These are phyloP conservation scores for Parathielavia hyrcaniae DNA, from an alignment of 495 filamentous ascomycete species.

Conservation along the genomic window DNA sequence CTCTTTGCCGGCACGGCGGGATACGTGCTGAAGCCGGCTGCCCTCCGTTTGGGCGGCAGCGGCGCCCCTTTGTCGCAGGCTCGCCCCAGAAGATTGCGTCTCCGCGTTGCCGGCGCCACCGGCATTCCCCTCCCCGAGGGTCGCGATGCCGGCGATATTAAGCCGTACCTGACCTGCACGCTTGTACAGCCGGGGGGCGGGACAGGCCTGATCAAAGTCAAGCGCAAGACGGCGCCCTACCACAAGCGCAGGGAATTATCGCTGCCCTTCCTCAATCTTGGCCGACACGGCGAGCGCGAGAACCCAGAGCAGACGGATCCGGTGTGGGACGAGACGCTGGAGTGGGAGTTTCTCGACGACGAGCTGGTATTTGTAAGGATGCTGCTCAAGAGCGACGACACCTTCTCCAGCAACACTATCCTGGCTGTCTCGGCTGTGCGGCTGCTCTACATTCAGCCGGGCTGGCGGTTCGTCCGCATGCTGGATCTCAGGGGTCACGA, in stretches of 20 bases:
- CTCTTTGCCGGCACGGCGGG: slow-evolving; percentile 49
- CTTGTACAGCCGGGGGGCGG: slow-evolving; percentile 37
- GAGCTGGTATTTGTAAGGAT: slow-evolving; percentile 49
- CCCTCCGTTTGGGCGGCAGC: slow-evolving; percentile 43
- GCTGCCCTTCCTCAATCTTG: slow-evolving; percentile 4
- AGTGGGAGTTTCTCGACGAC: slow-evolving; percentile 52
- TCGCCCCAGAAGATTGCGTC: slow-evolving; percentile 25
- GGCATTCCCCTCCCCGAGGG: slow-evolving; percentile 42
- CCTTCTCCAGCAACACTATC: slow-evolving; percentile 45
- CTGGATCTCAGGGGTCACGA: slow-evolving; percentile 48
- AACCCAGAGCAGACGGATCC: slow-evolving; percentile 44
- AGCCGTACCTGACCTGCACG: slow-evolving; percentile 51
- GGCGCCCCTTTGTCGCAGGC: slow-evolving; percentile 32
- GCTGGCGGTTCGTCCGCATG: slow-evolving; percentile 51
- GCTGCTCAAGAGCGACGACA: slow-evolving; percentile 50
- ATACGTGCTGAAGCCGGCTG: slow-evolving; percentile 49
- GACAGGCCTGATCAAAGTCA: slow-evolving; percentile 33
- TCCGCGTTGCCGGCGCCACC: slow-evolving; percentile 46
- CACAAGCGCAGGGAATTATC: slow-evolving; percentile 42
- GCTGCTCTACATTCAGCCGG: slow-evolving; percentile 42
- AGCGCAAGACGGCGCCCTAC: slow-evolving; percentile 48
- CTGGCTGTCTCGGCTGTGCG: slow-evolving; percentile 44
- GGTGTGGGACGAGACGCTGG: slow-evolving; percentile 47
- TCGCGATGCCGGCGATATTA: slow-evolving; percentile 34
- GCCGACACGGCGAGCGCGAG: slow-evolving; percentile 34